Evolutionary conservation across 2,329 filamentous ascomycete species (phyloP).

Genomic region (Calonectria honghensis): DNA sequence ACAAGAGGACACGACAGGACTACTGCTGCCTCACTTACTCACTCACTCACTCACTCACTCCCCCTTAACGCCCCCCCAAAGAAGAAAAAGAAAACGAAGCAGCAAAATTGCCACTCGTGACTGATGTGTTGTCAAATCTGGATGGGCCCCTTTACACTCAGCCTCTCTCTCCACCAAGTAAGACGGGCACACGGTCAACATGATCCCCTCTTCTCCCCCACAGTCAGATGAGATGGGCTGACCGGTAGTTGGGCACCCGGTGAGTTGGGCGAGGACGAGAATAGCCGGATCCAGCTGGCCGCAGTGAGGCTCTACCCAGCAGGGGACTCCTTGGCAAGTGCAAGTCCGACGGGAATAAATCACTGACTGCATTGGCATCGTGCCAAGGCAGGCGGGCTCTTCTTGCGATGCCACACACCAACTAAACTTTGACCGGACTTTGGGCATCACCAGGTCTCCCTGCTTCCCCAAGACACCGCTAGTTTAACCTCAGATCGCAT

Average conservation of each 20-base stretch:
- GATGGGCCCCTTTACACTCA: background rate
- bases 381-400: slow-evolving; percentile 4
- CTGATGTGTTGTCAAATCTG: background rate
- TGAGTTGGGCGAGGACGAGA: slow-evolving; percentile 5
- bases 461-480: slow-evolving; percentile 22
- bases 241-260: slow-evolving; percentile 21
- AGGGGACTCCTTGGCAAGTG: slow-evolving; percentile 7
- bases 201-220: background rate
- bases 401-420: background rate
- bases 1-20: background rate
- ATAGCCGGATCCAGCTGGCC: background rate
- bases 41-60: background rate
- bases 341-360: slow-evolving; percentile 14
- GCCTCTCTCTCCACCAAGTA: slow-evolving; percentile 3
- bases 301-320: slow-evolving; percentile 11
- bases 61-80: background rate
- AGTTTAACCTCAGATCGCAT: slow-evolving; percentile 27
- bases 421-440: slow-evolving; percentile 22
- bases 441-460: slow-evolving; percentile 25
- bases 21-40: no score
- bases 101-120: background rate
- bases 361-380: background rate
- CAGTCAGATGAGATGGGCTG: background rate
- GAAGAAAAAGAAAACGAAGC: background rate
- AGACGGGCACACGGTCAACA: background rate